A percentile compares a stretch with the other conserved stretches of the same genome.
Conservation (phyloP, 768 basidiomycete genomes). For the Suillus plorans region DNA sequence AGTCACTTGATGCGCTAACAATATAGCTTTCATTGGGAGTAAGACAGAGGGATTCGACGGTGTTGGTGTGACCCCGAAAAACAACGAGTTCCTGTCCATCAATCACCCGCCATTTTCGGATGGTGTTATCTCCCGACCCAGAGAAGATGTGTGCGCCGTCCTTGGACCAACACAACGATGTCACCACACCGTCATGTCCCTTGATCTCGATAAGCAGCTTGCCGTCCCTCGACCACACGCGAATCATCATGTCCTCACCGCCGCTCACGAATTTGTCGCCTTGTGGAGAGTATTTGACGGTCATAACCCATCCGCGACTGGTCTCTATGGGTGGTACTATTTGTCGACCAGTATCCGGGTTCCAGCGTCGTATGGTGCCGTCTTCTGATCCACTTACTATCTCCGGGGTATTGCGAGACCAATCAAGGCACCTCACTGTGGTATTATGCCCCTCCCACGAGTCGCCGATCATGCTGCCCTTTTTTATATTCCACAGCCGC, state of each 20-base stretch:
- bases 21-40: not conserved
- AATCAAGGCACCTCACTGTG: slow-evolving; percentile 1
- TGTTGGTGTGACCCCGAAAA: not conserved
- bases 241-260: not conserved
- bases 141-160: not conserved
- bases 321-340: not conserved
- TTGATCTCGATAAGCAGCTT: not conserved
- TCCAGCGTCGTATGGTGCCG: slow-evolving; percentile 11
- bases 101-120: not conserved
- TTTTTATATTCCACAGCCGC: not conserved
- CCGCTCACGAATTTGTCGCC: not conserved
- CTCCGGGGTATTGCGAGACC: too few relatives aligned
- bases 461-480: not conserved
- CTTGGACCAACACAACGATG: not conserved
- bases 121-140: not conserved
- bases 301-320: not conserved
- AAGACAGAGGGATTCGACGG: not conserved
- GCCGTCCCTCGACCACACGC: not conserved
- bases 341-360: slow-evolving; percentile 3
- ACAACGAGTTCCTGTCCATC: not conserved
- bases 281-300: not conserved
- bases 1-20: not conserved
- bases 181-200: not conserved
- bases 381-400: slow-evolving; percentile 1
- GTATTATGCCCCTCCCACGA: not conserved